Conservation (phyloP, 2,329 filamentous ascomycete species). For the Dothistroma pini region DNA sequence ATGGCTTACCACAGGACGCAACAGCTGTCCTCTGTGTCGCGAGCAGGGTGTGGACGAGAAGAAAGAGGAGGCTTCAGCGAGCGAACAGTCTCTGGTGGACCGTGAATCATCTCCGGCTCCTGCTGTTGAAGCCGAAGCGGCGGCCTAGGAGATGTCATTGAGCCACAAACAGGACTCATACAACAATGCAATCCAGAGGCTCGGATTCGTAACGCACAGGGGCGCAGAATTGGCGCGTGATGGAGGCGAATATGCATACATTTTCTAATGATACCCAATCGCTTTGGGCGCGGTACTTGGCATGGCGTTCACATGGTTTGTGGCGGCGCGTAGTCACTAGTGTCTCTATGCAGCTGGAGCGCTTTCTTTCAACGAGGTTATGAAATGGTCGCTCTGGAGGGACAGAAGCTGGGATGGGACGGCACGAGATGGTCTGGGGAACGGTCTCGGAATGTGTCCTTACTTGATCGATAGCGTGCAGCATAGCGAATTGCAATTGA, state of each 20-base stretch:
- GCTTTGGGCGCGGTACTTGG: neutral
- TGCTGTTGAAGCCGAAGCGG: neutral
- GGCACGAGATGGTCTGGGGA: neutral
- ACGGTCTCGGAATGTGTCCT: neutral
- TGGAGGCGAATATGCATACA: neutral
- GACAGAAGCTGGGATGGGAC: neutral
- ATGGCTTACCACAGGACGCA: constrained; percentile 66
- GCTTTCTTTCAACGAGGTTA: neutral
- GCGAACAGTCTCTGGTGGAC: neutral
- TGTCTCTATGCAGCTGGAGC: constrained; percentile 1
- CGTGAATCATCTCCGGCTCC: neutral
- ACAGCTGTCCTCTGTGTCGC: constrained; percentile 60
- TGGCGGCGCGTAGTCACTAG: neutral
- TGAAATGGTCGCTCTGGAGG: neutral
- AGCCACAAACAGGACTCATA: neutral
- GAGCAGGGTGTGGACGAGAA: constrained; percentile 56
- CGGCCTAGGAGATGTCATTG: neutral
- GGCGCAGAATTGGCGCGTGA: neutral
- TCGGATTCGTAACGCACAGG: neutral
- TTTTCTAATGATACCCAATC: constrained; percentile 3
- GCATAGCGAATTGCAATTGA: neutral
- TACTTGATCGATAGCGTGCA: constrained; percentile 2
- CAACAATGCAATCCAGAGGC: neutral
- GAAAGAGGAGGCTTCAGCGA: constrained; percentile 17
- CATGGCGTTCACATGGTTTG: neutral